Percentiles rank a stretch among this genome's conserved stretches.
phyloP scores from a whole-genome alignment of 2,329 filamentous ascomycete genomes.

The Penicillium sp. region DNA sequence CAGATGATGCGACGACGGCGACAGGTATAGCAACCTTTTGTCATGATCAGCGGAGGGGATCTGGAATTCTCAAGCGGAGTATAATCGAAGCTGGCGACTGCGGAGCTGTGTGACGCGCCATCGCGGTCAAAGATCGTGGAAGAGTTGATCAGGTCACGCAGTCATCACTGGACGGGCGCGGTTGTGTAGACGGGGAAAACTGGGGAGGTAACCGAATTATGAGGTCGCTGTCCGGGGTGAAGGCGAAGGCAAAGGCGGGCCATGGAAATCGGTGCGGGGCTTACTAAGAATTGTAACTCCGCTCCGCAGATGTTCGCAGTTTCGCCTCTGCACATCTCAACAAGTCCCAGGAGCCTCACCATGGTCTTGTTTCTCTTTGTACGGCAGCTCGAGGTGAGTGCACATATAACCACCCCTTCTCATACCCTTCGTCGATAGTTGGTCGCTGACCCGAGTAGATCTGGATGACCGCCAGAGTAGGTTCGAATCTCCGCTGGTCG shows the following conservation, averaged over 20 bases:
- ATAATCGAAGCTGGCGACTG: conserved; percentile 19
- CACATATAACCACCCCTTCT: neutral
- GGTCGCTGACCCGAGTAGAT: conserved; percentile 25
- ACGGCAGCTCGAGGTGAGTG: conserved; percentile 40
- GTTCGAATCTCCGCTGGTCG: conserved; percentile 13
- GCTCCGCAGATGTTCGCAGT: neutral
- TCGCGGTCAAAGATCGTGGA: conserved; percentile 20
- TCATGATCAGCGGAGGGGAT: conserved; percentile 33
- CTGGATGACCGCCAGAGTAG: conserved; percentile 45
- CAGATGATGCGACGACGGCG: conserved; percentile 50
- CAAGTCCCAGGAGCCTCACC: conserved; percentile 5
- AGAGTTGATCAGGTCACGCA: conserved; percentile 8
- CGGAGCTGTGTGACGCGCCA: conserved; percentile 27
- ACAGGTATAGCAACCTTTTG: conserved; percentile 50
- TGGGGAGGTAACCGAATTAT: neutral
- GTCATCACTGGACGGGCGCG: conserved; percentile 15
- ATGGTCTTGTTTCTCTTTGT: conserved; percentile 37
- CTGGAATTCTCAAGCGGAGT: conserved; percentile 13
- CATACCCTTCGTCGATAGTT: neutral
- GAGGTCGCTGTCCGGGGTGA: neutral
- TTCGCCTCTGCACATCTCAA: neutral
- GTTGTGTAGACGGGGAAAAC: neutral
- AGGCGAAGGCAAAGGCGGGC: conserved; percentile 5
- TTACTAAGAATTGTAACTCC: conserved; percentile 14
- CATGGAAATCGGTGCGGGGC: conserved; percentile 12